Base-by-base conservation (phyloP, 116 monocot genomes). In the Zostera marina region DNA sequence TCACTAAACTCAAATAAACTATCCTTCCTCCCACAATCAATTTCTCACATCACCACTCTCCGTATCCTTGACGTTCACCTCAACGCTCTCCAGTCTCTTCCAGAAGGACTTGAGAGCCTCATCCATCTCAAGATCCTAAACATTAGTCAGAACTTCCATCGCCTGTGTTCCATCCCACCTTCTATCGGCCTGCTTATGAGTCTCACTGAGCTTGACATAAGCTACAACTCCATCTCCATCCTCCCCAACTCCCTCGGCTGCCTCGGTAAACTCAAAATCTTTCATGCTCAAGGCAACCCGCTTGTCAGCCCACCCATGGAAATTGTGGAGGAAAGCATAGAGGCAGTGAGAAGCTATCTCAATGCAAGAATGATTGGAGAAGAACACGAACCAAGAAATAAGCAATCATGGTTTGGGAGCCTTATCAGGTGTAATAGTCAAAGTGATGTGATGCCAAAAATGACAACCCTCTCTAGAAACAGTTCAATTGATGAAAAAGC, bases 1-100 rank as follows among this genome's bases (percentile, higher is more conserved):
- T 73, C 77, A n/a, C 74, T 94, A n/a, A 78, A 82, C 81, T 82
- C 88, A 41, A 94, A 94, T 79, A 88, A 80, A 70, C 84, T 94
- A 1, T 22, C 64, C 7, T 63, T 44, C 68, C 79, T 94, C 43
- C 88, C 94, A 5, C 66, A 16, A 66, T 79, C 94, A 57, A 81
- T 77, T 52, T 84, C 84, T 55, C 88, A 94, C 76, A 67, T 94
- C 66, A 79, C 81, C 23, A 53, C 77, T 20, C 94, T 94, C 38
- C 74, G 71, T 8, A 32, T 54, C 42, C 85, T 94, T 22, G 88
- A 94, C 66, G 88, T 74, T 51, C 88, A 65, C 47, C 94, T 94
- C 62, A 94, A 94, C 79, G 65, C 73, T 67, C 88, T 94, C 63
- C 74, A 53, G 20, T 63, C 77, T 46, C 82, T 94, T 61, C 94